These are phyloP conservation scores for Fusarium lyarnte DNA, from an alignment of 2,329 filamentous ascomycete species.

Conservation along the genomic window DNA sequence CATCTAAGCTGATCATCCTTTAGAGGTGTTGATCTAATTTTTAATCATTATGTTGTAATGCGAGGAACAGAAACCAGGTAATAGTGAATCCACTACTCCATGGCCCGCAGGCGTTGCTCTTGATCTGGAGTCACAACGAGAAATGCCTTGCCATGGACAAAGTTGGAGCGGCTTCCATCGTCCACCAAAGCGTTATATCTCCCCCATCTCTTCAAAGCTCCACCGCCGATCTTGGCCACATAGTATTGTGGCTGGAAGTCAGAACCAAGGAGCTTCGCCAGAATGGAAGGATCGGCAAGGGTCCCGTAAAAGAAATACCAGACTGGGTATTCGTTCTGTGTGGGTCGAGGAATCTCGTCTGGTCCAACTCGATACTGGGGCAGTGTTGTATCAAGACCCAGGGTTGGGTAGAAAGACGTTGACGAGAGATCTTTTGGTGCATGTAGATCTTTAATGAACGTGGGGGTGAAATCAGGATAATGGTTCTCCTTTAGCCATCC, in stretches of 20 bases:
- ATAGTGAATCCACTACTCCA: not conserved
- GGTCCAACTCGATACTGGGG: not conserved
- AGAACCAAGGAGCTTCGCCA: not conserved
- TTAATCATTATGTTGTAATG: fast-evolving
- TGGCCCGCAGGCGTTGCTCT: not conserved
- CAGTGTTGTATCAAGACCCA: constrained; percentile 12
- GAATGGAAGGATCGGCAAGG: not conserved
- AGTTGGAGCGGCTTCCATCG: not conserved
- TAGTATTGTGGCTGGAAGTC: not conserved
- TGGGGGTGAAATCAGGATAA: not conserved
- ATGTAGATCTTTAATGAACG: not conserved
- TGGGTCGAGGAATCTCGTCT: fast-evolving
- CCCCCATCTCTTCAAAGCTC: not conserved
- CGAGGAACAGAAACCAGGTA: fast-evolving
- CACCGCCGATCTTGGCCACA: not conserved
- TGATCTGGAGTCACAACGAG: not conserved
- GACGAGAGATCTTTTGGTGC: not conserved
- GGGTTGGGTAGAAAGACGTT: not conserved
- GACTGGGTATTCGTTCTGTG: constrained; percentile 2
- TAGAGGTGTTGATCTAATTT: not conserved
- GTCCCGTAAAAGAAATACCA: constrained; percentile 19
- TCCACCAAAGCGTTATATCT: constrained; percentile 2
- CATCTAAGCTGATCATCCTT: too few species aligned
- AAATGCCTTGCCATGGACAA: not conserved
- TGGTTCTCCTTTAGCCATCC: fast-evolving